Conservation (phyloP, 2,329 filamentous ascomycete genomes). For the Cladorrhinum sp. region DNA sequence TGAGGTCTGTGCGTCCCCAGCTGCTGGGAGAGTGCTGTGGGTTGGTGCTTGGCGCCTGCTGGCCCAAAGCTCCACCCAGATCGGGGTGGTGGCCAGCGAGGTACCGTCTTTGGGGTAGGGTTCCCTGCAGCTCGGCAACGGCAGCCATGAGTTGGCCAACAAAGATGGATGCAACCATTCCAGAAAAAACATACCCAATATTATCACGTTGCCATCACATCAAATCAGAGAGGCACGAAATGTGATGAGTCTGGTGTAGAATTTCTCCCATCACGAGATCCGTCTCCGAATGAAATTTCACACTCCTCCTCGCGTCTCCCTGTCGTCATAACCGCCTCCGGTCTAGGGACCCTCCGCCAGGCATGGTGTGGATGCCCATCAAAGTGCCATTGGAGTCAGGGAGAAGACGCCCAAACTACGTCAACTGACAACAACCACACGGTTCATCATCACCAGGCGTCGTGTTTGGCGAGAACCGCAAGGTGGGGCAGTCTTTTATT, state of each 20-base stretch:
- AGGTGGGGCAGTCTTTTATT: background rate
- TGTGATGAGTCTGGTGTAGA: background rate
- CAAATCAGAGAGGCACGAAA: background rate
- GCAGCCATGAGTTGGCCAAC: constrained; percentile 8
- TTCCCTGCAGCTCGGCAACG: constrained; percentile 11
- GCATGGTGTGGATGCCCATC: background rate
- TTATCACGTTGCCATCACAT: background rate
- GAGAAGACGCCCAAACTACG: background rate
- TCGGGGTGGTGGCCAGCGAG: background rate
- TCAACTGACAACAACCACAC: background rate
- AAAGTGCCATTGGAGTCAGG: background rate
- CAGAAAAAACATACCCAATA: background rate
- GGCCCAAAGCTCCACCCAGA: background rate
- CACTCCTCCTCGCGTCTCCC: background rate
- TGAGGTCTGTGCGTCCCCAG: constrained; percentile 13
- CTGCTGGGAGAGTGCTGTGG: background rate
- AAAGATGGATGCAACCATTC: constrained; percentile 1
- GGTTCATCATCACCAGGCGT: background rate
- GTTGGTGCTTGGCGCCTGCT: background rate
- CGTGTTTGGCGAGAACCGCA: background rate
- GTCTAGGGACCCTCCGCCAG: background rate
- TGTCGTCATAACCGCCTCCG: background rate
- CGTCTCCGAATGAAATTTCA: background rate
- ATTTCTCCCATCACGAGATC: background rate
- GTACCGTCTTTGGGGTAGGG: background rate